These are phyloP conservation scores for Xylaria curta DNA, from an alignment of 495 filamentous ascomycete species.

Conservation along the genomic window DNA sequence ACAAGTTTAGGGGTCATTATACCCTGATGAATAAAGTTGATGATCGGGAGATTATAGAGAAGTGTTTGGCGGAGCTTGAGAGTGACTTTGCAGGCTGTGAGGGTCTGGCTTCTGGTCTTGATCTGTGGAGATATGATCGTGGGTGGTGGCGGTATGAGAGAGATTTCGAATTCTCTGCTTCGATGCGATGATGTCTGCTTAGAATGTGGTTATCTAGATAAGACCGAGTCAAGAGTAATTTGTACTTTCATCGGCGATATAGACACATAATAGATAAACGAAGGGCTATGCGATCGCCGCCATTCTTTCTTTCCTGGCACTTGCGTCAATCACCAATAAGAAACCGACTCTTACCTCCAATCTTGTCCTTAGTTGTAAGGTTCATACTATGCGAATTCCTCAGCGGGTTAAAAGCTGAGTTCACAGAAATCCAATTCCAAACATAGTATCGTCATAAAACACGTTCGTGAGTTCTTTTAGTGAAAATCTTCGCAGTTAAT, in stretches of 20 bases:
- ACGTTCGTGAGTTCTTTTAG: too few species aligned
- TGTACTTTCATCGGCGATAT: background rate
- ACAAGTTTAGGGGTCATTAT: background rate
- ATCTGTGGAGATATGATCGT: background rate
- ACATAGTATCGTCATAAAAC: background rate
- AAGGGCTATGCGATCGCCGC: background rate
- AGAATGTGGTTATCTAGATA: background rate
- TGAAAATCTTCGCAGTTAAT: conserved; percentile 14
- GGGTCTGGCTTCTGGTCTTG: background rate
- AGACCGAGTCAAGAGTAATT: background rate
- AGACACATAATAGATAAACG: background rate
- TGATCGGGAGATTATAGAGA: background rate
- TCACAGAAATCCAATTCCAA: background rate
- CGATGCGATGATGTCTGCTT: background rate
- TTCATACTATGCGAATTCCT: background rate
- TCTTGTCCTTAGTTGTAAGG: background rate
- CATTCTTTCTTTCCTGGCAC: background rate
- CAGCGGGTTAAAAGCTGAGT: background rate
- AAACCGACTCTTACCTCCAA: background rate
- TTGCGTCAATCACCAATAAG: background rate
- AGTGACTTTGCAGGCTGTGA: background rate
- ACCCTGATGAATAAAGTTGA: background rate
- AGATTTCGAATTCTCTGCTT: background rate
- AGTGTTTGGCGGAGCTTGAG: background rate
- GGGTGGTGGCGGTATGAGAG: background rate